These are phyloP conservation scores for Diaporthe longicolla DNA, from an alignment of 2,329 filamentous ascomycete genomes.

Conservation along the genomic window DNA sequence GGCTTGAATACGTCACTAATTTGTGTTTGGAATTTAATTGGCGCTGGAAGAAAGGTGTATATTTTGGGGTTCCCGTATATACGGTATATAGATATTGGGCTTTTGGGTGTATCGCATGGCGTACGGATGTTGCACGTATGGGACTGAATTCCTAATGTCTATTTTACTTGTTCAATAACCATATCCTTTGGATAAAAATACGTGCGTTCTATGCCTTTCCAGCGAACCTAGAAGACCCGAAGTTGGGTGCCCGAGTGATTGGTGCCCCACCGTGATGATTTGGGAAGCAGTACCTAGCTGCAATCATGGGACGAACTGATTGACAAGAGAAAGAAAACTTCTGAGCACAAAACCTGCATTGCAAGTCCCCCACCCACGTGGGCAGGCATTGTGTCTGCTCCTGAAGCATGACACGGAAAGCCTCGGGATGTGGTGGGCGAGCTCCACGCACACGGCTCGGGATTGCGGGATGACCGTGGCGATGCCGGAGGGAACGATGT, in stretches of 20 bases:
- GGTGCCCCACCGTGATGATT: neutral
- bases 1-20: neutral
- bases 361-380: constrained; percentile 9
- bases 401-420: neutral
- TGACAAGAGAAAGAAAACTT: neutral
- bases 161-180: constrained; percentile 19
- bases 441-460: neutral
- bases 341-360: neutral
- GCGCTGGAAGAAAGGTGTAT: neutral
- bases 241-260: neutral
- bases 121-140: constrained; percentile 19
- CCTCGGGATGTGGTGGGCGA: constrained; percentile 11
- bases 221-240: too few species aligned
- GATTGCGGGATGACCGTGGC: constrained; percentile 8
- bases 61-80: neutral
- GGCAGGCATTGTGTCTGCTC: neutral
- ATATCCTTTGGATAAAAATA: constrained; percentile 8
- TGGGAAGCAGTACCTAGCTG: neutral
- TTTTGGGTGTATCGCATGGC: neutral
- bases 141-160: constrained; percentile 24
- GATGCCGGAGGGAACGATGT: neutral
- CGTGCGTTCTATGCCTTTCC: neutral
- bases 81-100: constrained; percentile 14
- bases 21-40: neutral
- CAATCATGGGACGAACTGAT: neutral